phyloP scores from a whole-genome alignment of 495 filamentous ascomycete species.

The Bacidia gigantensis region DNA sequence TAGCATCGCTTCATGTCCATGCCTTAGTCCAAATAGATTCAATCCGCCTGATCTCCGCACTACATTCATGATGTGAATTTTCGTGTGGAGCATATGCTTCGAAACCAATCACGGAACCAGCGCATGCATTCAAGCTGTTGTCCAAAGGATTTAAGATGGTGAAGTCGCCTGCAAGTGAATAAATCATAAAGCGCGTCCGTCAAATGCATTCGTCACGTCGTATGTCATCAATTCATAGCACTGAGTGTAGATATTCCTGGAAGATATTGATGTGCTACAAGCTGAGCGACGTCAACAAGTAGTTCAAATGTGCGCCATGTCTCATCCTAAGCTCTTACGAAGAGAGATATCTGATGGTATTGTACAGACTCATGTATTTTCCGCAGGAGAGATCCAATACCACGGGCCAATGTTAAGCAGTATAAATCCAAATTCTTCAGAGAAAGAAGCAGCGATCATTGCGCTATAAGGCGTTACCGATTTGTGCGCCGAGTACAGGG shows the following conservation, averaged over 20 bases:
- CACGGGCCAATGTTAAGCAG: too few relatives aligned
- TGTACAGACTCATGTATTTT: too few relatives aligned
- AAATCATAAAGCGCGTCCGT: background rate
- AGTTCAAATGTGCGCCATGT: background rate
- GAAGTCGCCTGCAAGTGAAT: background rate
- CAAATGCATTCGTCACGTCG: background rate
- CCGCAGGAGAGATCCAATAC: too few relatives aligned
- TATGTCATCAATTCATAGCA: background rate
- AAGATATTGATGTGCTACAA: background rate
- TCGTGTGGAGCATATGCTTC: too few relatives aligned
- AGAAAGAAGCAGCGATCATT: too few relatives aligned
- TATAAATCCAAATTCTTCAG: too few relatives aligned
- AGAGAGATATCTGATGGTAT: background rate
- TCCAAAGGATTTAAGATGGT: too few relatives aligned
- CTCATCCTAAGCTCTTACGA: background rate
- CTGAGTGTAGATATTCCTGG: background rate
- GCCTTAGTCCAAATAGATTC: background rate
- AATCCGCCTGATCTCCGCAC: background rate
- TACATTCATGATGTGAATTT: too few relatives aligned
- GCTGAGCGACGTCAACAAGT: background rate
- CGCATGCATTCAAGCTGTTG: too few relatives aligned
- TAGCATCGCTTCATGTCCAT: background rate
- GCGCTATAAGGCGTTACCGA: background rate
- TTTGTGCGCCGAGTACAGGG: too few relatives aligned
- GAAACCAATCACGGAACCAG: too few relatives aligned